These are phyloP conservation scores for Lepidopterella palustris DNA, from an alignment of 495 filamentous ascomycete genomes.

Conservation along the genomic window DNA sequence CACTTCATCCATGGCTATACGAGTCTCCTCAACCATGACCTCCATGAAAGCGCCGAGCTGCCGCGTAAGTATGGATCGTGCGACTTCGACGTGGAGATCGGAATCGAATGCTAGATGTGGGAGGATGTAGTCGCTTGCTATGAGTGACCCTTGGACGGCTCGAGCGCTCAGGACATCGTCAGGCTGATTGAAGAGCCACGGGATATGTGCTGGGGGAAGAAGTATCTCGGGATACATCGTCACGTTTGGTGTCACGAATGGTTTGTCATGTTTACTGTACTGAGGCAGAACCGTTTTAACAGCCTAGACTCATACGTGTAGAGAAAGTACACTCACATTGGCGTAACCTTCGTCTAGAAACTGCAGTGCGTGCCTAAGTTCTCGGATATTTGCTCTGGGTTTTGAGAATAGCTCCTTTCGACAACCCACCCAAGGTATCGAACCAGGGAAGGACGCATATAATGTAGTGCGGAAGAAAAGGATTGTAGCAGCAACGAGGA, in stretches of 20 bases:
- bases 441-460: not conserved
- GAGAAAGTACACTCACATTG: not conserved
- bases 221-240: slow-evolving; percentile 41
- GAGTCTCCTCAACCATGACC: slow-evolving; percentile 42
- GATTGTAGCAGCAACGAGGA: not conserved
- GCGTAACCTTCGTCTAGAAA: not conserved
- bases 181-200: slow-evolving; percentile 44
- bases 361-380: not conserved
- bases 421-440: not conserved
- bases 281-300: slow-evolving; percentile 3
- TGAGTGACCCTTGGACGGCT: slow-evolving; percentile 33
- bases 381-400: not conserved
- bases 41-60: slow-evolving; percentile 39
- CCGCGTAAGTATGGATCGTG: slow-evolving; percentile 38
- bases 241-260: slow-evolving; percentile 40
- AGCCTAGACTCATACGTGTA: not conserved
- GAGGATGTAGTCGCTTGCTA: slow-evolving; percentile 38
- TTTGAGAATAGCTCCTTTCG: not conserved
- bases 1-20: slow-evolving; percentile 28
- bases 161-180: slow-evolving; percentile 36
- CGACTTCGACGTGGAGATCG: slow-evolving; percentile 32
- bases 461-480: not conserved
- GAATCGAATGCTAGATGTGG: not conserved
- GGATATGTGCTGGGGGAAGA: slow-evolving; percentile 37
- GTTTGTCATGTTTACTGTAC: slow-evolving; percentile 37